Percentiles rank a stretch among this genome's conserved stretches.
Conservation (phyloP, 805 yeast genomes). For the Spathaspora girioi region DNA sequence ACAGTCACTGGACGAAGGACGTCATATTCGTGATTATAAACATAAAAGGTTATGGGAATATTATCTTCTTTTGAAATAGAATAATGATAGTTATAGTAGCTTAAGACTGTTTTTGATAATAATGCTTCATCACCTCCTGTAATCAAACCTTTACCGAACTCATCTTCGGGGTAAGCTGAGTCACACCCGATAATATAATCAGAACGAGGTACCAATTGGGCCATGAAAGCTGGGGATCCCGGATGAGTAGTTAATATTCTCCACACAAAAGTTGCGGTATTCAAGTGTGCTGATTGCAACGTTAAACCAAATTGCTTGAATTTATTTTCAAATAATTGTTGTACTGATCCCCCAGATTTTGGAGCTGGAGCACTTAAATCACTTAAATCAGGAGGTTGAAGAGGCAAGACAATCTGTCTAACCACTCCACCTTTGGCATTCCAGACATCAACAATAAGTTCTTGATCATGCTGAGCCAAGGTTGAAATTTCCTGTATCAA, state of each 20-base stretch:
- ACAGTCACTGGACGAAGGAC: slow-evolving; percentile 83
- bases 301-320: slow-evolving; percentile 60
- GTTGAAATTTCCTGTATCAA: slow-evolving; percentile 41
- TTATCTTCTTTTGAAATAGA: slow-evolving; percentile 29
- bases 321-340: slow-evolving; percentile 19
- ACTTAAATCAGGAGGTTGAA: slow-evolving; percentile 10
- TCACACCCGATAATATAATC: slow-evolving; percentile 81
- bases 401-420: slow-evolving; percentile 27
- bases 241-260: slow-evolving; percentile 73
- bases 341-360: neutral
- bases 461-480: slow-evolving; percentile 25
- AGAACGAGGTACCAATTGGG: slow-evolving; percentile 79
- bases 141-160: slow-evolving; percentile 55
- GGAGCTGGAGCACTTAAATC: neutral
- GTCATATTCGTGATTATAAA: slow-evolving; percentile 86
- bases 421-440: slow-evolving; percentile 76
- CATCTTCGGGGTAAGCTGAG: slow-evolving; percentile 57
- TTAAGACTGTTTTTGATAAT: slow-evolving; percentile 61
- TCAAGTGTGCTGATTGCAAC: slow-evolving; percentile 73
- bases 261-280: slow-evolving; percentile 80
- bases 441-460: slow-evolving; percentile 67
- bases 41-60: slow-evolving; percentile 45
- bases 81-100: slow-evolving; percentile 48
- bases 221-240: slow-evolving; percentile 75
- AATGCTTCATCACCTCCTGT: slow-evolving; percentile 86